phyloP scores from a whole-genome alignment of 345 rosid species.

The Microthlaspi erraticum region DNA sequence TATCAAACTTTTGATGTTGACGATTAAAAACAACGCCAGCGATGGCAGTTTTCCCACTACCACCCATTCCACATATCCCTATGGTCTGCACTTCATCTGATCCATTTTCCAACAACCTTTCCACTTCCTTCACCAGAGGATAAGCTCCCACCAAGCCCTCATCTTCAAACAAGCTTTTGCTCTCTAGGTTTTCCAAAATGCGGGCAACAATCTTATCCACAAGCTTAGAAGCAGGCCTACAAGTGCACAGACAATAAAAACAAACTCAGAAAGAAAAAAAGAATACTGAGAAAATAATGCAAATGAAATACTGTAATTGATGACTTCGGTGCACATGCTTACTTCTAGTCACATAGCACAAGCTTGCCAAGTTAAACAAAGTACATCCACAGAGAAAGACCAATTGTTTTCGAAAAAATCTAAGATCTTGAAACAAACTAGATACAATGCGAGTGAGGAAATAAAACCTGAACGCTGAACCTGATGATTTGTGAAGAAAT shows the following conservation, averaged over 20 bases:
- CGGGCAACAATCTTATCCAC: conserved; percentile 21
- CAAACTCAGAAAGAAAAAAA: neutral
- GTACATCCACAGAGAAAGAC: neutral
- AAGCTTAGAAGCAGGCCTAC: conserved; percentile 33
- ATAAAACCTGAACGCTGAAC: too few relatives aligned
- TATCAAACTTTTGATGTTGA: conserved; percentile 37
- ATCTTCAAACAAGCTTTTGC: neutral
- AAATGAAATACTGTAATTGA: neutral
- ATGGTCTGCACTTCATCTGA: conserved; percentile 23
- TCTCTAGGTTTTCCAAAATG: conserved; percentile 13
- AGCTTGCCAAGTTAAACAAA: neutral
- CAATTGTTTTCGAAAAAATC: too few relatives aligned
- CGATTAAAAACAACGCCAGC: conserved; percentile 45
- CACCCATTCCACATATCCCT: conserved; percentile 52
- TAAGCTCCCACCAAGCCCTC: conserved; percentile 41
- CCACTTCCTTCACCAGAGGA: conserved; percentile 13
- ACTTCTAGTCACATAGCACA: neutral
- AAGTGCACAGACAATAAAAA: neutral
- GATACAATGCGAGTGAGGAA: neutral
- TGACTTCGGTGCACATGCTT: neutral
- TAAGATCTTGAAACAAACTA: neutral
- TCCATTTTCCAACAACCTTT: conserved; percentile 2
- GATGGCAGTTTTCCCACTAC: conserved; percentile 54
- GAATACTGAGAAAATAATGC: neutral
- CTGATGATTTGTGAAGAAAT: neutral